phyloP scores from a whole-genome alignment of 768 basidiomycete species.

The Suillus tomentosus region DNA sequence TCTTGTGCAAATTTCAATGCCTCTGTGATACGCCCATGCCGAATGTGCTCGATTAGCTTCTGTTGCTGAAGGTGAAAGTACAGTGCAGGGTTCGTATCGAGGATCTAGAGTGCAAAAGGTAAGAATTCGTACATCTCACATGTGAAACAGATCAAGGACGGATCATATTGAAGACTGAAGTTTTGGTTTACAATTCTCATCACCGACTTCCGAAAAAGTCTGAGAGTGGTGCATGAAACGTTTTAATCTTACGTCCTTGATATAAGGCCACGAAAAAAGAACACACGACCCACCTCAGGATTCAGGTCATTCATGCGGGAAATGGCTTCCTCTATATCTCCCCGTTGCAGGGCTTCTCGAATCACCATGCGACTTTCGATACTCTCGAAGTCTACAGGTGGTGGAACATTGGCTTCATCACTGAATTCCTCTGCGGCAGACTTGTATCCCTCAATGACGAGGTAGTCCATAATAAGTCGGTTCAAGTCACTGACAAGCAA shows the following conservation, averaged over 20 bases:
- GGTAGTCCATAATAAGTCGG: slow-evolving; percentile 93
- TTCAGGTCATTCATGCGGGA: slow-evolving; percentile 94
- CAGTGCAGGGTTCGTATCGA: slow-evolving; percentile 91
- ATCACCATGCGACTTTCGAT: slow-evolving; percentile 96
- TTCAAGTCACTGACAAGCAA: slow-evolving; percentile 78
- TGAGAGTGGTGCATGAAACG: slow-evolving; percentile 99
- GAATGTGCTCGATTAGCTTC: slow-evolving; percentile 92
- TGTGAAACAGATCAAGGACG: slow-evolving; percentile 18
- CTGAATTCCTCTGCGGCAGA: slow-evolving; percentile 95
- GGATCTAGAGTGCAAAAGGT: slow-evolving; percentile 61
- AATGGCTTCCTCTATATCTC: slow-evolving; percentile 94
- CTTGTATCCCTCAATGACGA: slow-evolving; percentile 97
- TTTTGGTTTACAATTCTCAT: slow-evolving; percentile 78
- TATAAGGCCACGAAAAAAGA: slow-evolving; percentile 13
- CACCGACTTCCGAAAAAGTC: slow-evolving; percentile 71
- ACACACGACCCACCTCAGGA: slow-evolving; percentile 76
- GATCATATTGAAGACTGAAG: slow-evolving; percentile 98
- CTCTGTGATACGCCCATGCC: slow-evolving; percentile 72
- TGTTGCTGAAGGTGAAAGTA: slow-evolving; percentile 97
- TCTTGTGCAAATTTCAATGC: slow-evolving; percentile 91
- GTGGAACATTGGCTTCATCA: slow-evolving; percentile 75
- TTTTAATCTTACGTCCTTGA: slow-evolving; percentile 72
- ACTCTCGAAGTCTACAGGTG: slow-evolving; percentile 85
- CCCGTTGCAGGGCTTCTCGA: slow-evolving; percentile 89
- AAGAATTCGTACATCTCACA: slow-evolving; percentile 12